These are phyloP conservation scores for Porogramme epimiltina DNA, from an alignment of 1,284 basidiomycete genomes.

Conservation along the genomic window DNA sequence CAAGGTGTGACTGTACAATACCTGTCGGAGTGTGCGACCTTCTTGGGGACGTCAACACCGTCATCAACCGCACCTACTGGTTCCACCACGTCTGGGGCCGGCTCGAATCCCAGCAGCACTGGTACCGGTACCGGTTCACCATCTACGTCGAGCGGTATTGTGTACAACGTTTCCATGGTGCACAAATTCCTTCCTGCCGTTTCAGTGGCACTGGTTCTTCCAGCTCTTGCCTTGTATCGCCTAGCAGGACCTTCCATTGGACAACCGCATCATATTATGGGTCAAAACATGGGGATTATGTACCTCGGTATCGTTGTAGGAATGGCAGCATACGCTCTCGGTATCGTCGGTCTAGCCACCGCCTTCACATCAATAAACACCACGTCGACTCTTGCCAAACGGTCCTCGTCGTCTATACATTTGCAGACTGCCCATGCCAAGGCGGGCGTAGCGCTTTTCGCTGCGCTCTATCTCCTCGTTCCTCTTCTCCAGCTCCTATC, in stretches of 20 bases:
- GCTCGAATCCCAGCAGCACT: neutral
- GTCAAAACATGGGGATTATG: constrained; percentile 26
- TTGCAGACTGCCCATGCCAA: constrained; percentile 64
- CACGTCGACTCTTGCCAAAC: constrained; percentile 29
- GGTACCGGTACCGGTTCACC: neutral
- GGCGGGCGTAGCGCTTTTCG: constrained; percentile 62
- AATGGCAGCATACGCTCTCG: constrained; percentile 58
- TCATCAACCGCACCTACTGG: constrained; percentile 5
- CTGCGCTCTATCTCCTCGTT: constrained; percentile 55
- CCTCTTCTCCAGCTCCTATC: constrained; percentile 46
- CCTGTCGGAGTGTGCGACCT: constrained; percentile 58
- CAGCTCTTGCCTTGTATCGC: constrained; percentile 55
- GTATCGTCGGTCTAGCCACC: constrained; percentile 59
- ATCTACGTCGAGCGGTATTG: constrained; percentile 11
- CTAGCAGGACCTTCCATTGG: constrained; percentile 45
- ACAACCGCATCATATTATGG: constrained; percentile 18
- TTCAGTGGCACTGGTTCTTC: constrained; percentile 61
- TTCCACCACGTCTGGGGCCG: constrained; percentile 20
- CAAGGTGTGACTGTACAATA: constrained; percentile 66
- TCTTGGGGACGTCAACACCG: constrained; percentile 31
- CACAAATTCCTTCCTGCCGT: constrained; percentile 71
- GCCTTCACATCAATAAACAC: constrained; percentile 59
- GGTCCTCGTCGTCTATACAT: constrained; percentile 32
- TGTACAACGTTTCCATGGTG: constrained; percentile 53
- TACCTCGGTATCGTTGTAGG: constrained; percentile 42